Conservation (phyloP, 2,329 filamentous ascomycete genomes). For the Diplodia sapinea region DNA sequence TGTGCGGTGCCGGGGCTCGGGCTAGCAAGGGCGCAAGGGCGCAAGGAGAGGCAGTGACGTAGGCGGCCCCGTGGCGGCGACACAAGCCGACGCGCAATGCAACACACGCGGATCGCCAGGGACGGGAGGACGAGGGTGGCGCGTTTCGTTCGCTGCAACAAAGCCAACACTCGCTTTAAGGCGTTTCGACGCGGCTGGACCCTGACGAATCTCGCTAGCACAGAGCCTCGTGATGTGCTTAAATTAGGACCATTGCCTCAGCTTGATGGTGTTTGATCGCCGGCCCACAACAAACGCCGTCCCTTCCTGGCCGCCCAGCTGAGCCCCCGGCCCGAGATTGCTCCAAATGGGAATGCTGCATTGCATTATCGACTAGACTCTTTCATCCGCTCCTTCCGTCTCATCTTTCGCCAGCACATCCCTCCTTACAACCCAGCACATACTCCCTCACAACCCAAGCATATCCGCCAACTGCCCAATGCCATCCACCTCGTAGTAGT, state of each 20-base stretch:
- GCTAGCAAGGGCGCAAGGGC: not conserved
- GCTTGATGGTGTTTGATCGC: slow-evolving; percentile 7
- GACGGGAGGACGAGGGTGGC: not conserved
- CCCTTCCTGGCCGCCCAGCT: too few relatives aligned
- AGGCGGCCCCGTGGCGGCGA: not conserved
- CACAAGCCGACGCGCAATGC: slow-evolving; percentile 2
- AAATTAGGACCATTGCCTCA: slow-evolving; percentile 8
- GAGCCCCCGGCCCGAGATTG: too few relatives aligned
- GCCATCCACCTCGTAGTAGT: slow-evolving; percentile 28
- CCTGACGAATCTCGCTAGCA: slow-evolving; percentile 10
- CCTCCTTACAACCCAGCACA: too few relatives aligned
- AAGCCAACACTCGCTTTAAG: not conserved
- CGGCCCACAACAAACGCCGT: too few relatives aligned
- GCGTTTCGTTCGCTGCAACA: not conserved
- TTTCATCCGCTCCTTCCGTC: not conserved
- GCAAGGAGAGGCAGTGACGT: not conserved
- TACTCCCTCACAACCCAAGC: slow-evolving; percentile 14
- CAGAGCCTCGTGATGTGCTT: not conserved
- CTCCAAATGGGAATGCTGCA: too few relatives aligned
- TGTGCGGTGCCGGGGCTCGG: not conserved
- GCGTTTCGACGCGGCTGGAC: not conserved
- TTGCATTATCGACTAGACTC: too few relatives aligned
- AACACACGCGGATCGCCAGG: not conserved
- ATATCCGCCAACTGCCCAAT: slow-evolving; percentile 20
- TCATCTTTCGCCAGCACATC: not conserved